Conservation (phyloP, 1,284 basidiomycete genomes). For the Quambalaria eucalypti region DNA sequence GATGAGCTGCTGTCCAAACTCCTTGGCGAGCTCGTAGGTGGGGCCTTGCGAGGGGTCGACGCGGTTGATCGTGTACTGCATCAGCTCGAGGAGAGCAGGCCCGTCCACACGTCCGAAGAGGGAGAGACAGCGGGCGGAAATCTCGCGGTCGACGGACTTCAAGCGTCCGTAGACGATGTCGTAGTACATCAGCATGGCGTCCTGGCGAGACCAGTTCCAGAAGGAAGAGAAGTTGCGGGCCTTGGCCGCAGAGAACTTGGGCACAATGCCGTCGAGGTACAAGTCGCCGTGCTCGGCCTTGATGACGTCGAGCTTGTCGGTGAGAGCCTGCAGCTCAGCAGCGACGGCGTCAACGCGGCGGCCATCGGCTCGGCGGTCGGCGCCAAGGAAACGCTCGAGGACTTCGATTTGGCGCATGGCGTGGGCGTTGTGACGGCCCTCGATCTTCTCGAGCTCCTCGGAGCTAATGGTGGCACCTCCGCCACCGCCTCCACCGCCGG, state of each 20-base stretch:
- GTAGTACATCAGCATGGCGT: conserved; percentile 88
- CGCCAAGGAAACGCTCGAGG: conserved; percentile 88
- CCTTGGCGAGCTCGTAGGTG: conserved; percentile 85
- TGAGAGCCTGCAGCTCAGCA: conserved; percentile 61
- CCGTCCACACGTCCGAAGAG: conserved; percentile 96
- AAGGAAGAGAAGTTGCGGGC: conserved; percentile 95
- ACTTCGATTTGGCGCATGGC: conserved; percentile 87
- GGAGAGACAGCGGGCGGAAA: conserved; percentile 67
- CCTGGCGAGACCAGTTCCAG: conserved; percentile 98
- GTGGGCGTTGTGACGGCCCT: conserved; percentile 82
- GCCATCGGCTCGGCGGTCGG: conserved; percentile 83
- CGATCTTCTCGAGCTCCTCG: conserved; percentile 95
- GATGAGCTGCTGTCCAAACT: conserved; percentile 90
- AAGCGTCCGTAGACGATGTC: conserved; percentile 64
- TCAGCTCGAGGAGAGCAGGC: conserved; percentile 56
- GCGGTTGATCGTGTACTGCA: conserved; percentile 87
- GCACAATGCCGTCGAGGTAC: conserved; percentile 90
- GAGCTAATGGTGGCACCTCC: conserved; percentile 70
- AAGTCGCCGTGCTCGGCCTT: conserved; percentile 79
- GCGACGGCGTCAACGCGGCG: conserved; percentile 80
- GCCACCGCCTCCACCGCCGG: conserved; percentile 55
- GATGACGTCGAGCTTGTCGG: conserved; percentile 79
- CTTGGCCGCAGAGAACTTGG: conserved; percentile 85
- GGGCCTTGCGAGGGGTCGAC: conserved; percentile 69
- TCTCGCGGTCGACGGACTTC: conserved; percentile 68